phyloP scores from a whole-genome alignment of 306 rosid species.

The Ceratonia siliqua region DNA sequence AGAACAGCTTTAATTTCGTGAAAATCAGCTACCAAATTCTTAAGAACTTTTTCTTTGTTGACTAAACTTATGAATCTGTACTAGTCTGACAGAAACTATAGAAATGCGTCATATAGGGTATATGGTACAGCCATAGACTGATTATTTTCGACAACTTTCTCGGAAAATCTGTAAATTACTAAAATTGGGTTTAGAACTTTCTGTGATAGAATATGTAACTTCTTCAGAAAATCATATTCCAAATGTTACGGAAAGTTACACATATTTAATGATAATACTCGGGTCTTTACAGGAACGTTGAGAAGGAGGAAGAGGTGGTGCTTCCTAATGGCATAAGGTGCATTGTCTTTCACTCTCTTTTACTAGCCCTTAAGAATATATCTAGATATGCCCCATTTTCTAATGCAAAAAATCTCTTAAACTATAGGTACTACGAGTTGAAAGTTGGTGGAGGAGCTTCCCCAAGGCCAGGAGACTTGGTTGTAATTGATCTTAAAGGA shows the following conservation, averaged over 20 bases:
- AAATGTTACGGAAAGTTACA: neutral
- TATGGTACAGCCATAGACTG: neutral
- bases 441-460: constrained; percentile 60
- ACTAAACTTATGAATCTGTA: neutral
- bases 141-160: neutral
- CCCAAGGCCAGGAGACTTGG: constrained; percentile 62
- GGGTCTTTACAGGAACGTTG: constrained; percentile 47
- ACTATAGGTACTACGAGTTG: constrained; percentile 52
- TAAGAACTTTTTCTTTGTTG: neutral
- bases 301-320: constrained; percentile 72
- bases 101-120: neutral
- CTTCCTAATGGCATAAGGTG: constrained; percentile 91
- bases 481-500: constrained; percentile 64
- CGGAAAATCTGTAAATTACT: neutral
- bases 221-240: neutral
- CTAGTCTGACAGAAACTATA: neutral
- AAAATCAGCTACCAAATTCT: neutral
- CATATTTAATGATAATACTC: neutral
- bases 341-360: constrained; percentile 2
- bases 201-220: neutral
- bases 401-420: neutral
- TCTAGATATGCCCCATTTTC: neutral
- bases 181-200: neutral
- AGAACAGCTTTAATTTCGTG: neutral
- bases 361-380: neutral